Evolutionary conservation across 768 basidiomycete genomes (phyloP).

Genomic region (Mycena polygramma): DNA sequence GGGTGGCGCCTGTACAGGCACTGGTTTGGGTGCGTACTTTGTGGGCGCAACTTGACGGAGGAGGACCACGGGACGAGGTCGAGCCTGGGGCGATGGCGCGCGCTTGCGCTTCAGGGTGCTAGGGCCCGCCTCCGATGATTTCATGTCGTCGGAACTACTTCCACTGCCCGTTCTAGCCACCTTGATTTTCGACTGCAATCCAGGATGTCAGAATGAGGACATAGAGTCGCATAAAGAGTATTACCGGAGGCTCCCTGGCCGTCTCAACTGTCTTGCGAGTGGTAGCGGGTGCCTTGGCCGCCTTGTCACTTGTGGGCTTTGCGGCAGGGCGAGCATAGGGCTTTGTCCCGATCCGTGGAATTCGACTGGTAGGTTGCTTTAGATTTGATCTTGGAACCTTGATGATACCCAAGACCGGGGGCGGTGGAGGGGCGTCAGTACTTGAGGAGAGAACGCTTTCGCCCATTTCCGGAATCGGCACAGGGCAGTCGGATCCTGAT

Average conservation of each 20-base stretch:
- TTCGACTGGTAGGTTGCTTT: constrained; percentile 68
- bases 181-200: constrained; percentile 21
- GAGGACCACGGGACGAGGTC: constrained; percentile 30
- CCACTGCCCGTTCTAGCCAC: constrained; percentile 23
- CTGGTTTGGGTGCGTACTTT: constrained; percentile 26
- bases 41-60: constrained; percentile 32
- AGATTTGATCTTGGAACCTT: constrained; percentile 55
- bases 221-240: neutral
- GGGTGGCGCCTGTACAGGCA: constrained; percentile 7
- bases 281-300: constrained; percentile 11
- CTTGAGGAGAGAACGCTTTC: constrained; percentile 14
- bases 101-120: constrained; percentile 58
- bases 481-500: constrained; percentile 24
- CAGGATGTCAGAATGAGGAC: constrained; percentile 2
- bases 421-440: constrained; percentile 19
- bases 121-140: constrained; percentile 26
- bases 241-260: constrained; percentile 21
- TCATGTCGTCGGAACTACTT: constrained; percentile 29
- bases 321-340: constrained; percentile 64
- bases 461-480: constrained; percentile 13
- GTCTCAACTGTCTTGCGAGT: constrained; percentile 19
- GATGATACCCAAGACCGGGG: constrained; percentile 45
- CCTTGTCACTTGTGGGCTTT: constrained; percentile 27
- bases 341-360: constrained; percentile 71
- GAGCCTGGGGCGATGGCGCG: constrained; percentile 39